Percentiles rank a stretch among this genome's conserved stretches.
These are phyloP conservation scores for Tetragonia tetragonoides DNA, from an alignment of 148 eudicot genomes.

Conservation along the genomic window DNA sequence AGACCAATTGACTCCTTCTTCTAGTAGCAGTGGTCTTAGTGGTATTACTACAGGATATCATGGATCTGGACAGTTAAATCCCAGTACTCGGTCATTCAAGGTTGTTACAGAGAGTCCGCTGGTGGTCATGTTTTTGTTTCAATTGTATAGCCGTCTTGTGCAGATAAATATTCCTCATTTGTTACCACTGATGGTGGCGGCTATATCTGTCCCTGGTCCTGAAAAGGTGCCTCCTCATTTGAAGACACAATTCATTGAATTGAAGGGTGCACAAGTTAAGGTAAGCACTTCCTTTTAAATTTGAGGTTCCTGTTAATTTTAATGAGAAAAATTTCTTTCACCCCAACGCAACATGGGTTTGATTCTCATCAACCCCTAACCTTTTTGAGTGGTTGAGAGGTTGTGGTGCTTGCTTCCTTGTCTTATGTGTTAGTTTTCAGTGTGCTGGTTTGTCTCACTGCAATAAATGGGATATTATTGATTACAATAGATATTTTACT, in stretches of 20 bases:
- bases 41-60: conserved; percentile 38
- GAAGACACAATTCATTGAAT: conserved; percentile 76
- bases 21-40: conserved; percentile 31
- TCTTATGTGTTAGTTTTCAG: not conserved
- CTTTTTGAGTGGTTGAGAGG: not conserved
- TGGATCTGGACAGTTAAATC: conserved; percentile 81
- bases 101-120: conserved; percentile 93
- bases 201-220: conserved; percentile 94
- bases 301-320: not conserved
- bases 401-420: not conserved
- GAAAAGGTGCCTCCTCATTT: conserved; percentile 90
- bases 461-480: not conserved
- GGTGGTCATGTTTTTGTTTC: conserved; percentile 98
- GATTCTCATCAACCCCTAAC: not conserved
- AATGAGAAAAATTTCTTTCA: not conserved
- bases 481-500: not conserved
- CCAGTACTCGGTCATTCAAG: conserved; percentile 89
- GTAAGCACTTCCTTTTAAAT: conserved; percentile 26
- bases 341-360: not conserved
- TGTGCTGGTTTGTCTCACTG: not conserved
- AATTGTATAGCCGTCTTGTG: conserved; percentile 88
- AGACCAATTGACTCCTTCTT: conserved; percentile 65
- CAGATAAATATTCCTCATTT: conserved; percentile 92
- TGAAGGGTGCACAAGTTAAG: conserved; percentile 98
- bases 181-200: conserved; percentile 91